Evolutionary conservation across 1,284 basidiomycete species (phyloP).

Genomic region (Cryptococcus sp.): DNA sequence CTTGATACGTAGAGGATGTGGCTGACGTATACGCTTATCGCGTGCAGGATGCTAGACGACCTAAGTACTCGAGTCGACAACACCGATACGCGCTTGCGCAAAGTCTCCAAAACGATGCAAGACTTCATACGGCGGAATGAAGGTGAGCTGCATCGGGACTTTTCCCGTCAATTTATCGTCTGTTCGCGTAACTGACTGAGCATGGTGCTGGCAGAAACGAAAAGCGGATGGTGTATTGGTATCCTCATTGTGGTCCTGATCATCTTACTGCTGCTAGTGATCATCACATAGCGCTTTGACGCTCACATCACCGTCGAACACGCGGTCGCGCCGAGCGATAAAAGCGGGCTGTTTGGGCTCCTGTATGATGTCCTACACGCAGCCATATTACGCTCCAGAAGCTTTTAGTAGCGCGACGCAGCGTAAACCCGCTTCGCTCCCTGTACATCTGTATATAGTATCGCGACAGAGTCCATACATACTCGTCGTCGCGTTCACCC

Average conservation of each 20-base stretch:
- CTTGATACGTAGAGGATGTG: not conserved
- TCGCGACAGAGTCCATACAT: too few species aligned
- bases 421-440: too few species aligned
- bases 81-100: conserved; percentile 68
- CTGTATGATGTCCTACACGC: too few species aligned
- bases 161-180: not conserved
- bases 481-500: too few species aligned
- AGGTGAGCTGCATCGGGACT: conserved; percentile 56
- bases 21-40: not conserved
- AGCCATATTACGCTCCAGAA: too few species aligned
- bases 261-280: conserved; percentile 59
- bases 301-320: not conserved
- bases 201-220: conserved; percentile 60
- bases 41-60: conserved; percentile 74
- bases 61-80: conserved; percentile 72
- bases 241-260: conserved; percentile 60
- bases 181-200: not conserved
- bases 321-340: too few species aligned
- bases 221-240: conserved; percentile 68
- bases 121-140: conserved; percentile 81
- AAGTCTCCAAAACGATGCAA: conserved; percentile 71
- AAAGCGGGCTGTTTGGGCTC: too few species aligned
- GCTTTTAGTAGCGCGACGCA: too few species aligned
- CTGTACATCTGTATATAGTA: too few species aligned
- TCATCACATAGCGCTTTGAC: conserved; percentile 54